phyloP scores from a whole-genome alignment of 164 flowering plant genomes.

The Piper longum region DNA sequence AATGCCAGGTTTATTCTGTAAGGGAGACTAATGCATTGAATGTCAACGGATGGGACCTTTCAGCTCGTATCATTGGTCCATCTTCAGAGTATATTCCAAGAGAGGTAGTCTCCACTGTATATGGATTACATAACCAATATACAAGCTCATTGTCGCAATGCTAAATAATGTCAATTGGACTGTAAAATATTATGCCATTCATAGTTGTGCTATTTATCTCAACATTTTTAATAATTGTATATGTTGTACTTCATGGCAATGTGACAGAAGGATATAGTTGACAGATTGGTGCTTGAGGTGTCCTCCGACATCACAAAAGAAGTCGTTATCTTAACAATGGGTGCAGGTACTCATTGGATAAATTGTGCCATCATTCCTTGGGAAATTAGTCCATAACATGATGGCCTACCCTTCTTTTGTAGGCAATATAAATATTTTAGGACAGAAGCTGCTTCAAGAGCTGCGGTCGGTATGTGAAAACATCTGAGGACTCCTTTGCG shows the following conservation, averaged over 20 bases:
- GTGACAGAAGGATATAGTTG: slow-evolving; percentile 23
- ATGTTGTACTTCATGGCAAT: background rate
- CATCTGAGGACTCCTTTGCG: background rate
- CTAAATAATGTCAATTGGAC: too few species aligned
- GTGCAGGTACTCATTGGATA: slow-evolving; percentile 25
- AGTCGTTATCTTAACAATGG: slow-evolving; percentile 30
- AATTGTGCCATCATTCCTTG: background rate
- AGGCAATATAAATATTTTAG: slow-evolving; percentile 31
- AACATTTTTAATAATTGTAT: background rate
- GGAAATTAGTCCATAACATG: background rate
- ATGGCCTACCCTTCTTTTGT: background rate
- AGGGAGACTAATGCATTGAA: slow-evolving; percentile 28
- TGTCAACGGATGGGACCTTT: slow-evolving; percentile 26
- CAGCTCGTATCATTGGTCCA: slow-evolving; percentile 18
- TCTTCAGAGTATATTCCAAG: slow-evolving; percentile 26
- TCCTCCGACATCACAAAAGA: slow-evolving; percentile 17
- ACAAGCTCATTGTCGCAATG: too few species aligned
- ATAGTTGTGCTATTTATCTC: background rate
- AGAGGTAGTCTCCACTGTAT: slow-evolving; percentile 13
- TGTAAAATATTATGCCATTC: too few species aligned
- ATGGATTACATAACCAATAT: too few species aligned
- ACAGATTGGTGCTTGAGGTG: slow-evolving; percentile 19
- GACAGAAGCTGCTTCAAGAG: slow-evolving; percentile 20
- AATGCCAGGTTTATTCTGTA: slow-evolving; percentile 26
- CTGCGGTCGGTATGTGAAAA: slow-evolving; percentile 13